Conservation (phyloP, 768 basidiomycete genomes). For the Filobasidium wieringae region DNA sequence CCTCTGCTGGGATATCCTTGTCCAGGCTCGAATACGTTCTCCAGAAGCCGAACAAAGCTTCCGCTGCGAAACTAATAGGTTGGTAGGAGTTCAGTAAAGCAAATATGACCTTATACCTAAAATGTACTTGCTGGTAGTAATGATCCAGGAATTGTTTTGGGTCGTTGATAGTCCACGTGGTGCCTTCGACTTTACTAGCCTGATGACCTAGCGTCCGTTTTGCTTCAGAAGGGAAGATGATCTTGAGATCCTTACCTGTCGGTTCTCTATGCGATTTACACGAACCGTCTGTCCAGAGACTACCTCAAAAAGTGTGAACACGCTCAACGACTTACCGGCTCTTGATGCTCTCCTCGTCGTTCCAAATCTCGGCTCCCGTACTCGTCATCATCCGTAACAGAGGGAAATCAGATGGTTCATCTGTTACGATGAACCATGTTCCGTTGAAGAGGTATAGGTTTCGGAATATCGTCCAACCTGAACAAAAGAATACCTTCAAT, state of each 20-base stretch:
- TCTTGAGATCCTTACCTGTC: slow-evolving; percentile 62
- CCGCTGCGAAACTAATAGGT: slow-evolving; percentile 55
- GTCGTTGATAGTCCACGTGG: slow-evolving; percentile 72
- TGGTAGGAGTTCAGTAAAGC: too few species aligned
- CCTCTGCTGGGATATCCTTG: slow-evolving; percentile 52
- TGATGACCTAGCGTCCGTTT: slow-evolving; percentile 55
- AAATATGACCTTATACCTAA: background rate
- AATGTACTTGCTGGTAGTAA: slow-evolving; percentile 58
- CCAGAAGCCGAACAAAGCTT: slow-evolving; percentile 87
- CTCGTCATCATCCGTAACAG: slow-evolving; percentile 59
- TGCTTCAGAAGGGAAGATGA: slow-evolving; percentile 61
- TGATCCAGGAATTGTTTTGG: slow-evolving; percentile 76
- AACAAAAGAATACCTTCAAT: slow-evolving; percentile 21
- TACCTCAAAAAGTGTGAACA: too few species aligned
- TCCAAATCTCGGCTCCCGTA: slow-evolving; percentile 51
- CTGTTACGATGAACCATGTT: slow-evolving; percentile 67
- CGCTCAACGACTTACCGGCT: slow-evolving; percentile 32
- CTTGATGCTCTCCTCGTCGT: slow-evolving; percentile 47
- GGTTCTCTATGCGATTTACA: slow-evolving; percentile 48
- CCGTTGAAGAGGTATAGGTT: slow-evolving; percentile 69
- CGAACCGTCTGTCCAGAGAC: too few species aligned
- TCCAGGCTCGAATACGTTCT: slow-evolving; percentile 76
- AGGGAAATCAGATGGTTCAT: slow-evolving; percentile 57
- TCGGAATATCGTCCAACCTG: slow-evolving; percentile 87
- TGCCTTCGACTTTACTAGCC: slow-evolving; percentile 67